Conservation (phyloP, 805 yeast species). For the Zygosaccharomyces lentus region DNA sequence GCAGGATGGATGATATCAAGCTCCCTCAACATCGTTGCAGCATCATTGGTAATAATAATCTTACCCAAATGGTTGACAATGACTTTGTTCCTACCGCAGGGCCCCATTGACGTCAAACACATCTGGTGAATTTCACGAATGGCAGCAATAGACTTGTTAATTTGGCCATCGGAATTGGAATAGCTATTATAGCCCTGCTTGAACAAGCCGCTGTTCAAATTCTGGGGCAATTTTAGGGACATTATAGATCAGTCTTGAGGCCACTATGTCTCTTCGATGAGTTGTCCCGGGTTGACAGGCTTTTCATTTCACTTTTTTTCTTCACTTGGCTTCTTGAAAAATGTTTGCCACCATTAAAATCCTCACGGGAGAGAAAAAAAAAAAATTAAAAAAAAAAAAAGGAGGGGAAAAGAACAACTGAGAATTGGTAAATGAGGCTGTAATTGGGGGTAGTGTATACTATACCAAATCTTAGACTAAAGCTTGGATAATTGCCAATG, state of each 20-base stretch:
- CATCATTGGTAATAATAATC: slow-evolving; percentile 89
- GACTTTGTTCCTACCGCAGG: slow-evolving; percentile 95
- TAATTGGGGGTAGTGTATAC: too few species aligned
- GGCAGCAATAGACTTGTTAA: slow-evolving; percentile 86
- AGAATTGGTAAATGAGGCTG: too few species aligned
- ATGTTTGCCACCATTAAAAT: slow-evolving; percentile 14
- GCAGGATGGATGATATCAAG: slow-evolving; percentile 96
- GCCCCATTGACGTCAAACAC: slow-evolving; percentile 94
- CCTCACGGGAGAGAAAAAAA: neutral
- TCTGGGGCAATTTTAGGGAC: slow-evolving; percentile 88
- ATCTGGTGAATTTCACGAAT: slow-evolving; percentile 88
- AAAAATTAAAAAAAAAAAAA: neutral
- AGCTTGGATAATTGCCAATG: too few species aligned
- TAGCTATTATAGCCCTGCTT: slow-evolving; percentile 91
- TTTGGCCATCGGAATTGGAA: slow-evolving; percentile 90
- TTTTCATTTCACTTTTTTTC: neutral
- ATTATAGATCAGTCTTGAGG: slow-evolving; percentile 35
- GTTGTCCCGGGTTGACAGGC: neutral
- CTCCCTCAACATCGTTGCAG: slow-evolving; percentile 95
- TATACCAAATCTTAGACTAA: too few species aligned
- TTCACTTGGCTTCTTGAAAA: neutral
- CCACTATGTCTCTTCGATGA: neutral
- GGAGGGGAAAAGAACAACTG: neutral
- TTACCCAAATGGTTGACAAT: slow-evolving; percentile 84
- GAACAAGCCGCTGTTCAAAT: slow-evolving; percentile 90